Evolutionary conservation across 2,329 filamentous ascomycete species (phyloP).

Genomic region (Coleophoma eucalyptorum): DNA sequence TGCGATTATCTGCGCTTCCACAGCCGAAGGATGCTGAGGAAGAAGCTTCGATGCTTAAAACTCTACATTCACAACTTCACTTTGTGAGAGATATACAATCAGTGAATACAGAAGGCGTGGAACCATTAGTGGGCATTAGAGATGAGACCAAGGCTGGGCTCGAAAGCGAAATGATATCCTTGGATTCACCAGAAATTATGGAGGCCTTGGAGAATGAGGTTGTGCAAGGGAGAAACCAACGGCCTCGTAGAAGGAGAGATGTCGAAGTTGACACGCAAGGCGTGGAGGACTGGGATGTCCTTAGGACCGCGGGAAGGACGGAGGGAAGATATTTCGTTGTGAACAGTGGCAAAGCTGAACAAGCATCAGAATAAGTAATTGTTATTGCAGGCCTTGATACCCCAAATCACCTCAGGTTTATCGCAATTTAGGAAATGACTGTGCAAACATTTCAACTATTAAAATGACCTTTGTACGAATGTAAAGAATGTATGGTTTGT

Average conservation of each 20-base stretch:
- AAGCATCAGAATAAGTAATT: too few species aligned
- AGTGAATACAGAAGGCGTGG: slow-evolving; percentile 69
- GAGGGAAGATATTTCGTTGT: slow-evolving; percentile 31
- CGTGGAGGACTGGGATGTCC: slow-evolving; percentile 25
- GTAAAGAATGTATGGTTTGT: neutral
- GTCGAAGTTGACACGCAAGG: slow-evolving; percentile 9
- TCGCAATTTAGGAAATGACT: neutral
- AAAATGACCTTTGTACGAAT: neutral
- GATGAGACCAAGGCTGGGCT: slow-evolving; percentile 66
- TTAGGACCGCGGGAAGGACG: slow-evolving; percentile 24
- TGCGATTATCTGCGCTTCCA: slow-evolving; percentile 85
- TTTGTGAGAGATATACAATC: slow-evolving; percentile 86
- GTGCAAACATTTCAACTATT: neutral
- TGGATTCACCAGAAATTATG: slow-evolving; percentile 46
- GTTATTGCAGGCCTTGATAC: too few species aligned
- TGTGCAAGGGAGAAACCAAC: slow-evolving; percentile 42
- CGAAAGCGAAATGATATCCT: slow-evolving; percentile 52
- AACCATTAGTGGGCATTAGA: slow-evolving; percentile 73
- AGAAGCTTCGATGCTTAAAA: slow-evolving; percentile 67
- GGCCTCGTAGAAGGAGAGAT: slow-evolving; percentile 22
- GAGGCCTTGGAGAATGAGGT: slow-evolving; percentile 58
- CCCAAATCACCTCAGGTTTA: too few species aligned
- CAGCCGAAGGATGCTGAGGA: slow-evolving; percentile 58
- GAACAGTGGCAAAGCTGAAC: slow-evolving; percentile 21
- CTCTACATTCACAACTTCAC: slow-evolving; percentile 76